Base-by-base conservation (phyloP, 2,329 filamentous ascomycete genomes). In the Aaosphaeria arxii region DNA sequence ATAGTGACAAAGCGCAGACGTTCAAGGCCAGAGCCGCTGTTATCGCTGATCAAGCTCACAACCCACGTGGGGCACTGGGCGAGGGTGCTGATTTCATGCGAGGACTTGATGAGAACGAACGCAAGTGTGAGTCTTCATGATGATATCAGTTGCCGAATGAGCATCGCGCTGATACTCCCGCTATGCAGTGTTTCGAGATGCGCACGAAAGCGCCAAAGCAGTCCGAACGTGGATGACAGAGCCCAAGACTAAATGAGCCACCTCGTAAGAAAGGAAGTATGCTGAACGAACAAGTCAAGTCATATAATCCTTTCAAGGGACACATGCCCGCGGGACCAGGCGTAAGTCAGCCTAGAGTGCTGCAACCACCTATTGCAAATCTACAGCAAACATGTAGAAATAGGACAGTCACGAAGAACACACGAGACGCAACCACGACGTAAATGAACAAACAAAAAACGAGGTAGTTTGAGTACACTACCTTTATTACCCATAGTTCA, bases 71-170 rank as follows among this genome's bases (percentile, higher is more conserved):
- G 11, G 86, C 86, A 7, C 51, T 82, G 38, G 79, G 80, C 3
- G 82, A 83, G 43, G 76, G 85, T 2, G 85, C 85, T 48, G 91
- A 96, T 57, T 97, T 97, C 60, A 75, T 96, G 59, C 79, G 88
- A 30, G 91, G 91, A 0, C 71, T 99, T 47, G 94, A 97, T 63
- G 91, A 97, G 74, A 91, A 85, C 70, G 94, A 99, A 75, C 81
- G 91, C 58, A 80, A 80, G 50, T 62, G 82, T 84, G 64, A 64
- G 76, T 71, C n/a, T 30, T 35, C 36, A 11, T 41, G 39, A 41
- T 43, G 41, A 11, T 24, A 13, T 35, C 31, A 13, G 31, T 7
- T 24, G 7, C 7, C 30, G 24, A 5, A 30, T 6, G n/a, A 31
- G 41, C 47, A 51, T 57, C 46, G 9, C 30, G 41, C 5, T 24